These are phyloP conservation scores for Calonectria pteridis DNA, from an alignment of 2,329 filamentous ascomycete species.

Conservation along the genomic window DNA sequence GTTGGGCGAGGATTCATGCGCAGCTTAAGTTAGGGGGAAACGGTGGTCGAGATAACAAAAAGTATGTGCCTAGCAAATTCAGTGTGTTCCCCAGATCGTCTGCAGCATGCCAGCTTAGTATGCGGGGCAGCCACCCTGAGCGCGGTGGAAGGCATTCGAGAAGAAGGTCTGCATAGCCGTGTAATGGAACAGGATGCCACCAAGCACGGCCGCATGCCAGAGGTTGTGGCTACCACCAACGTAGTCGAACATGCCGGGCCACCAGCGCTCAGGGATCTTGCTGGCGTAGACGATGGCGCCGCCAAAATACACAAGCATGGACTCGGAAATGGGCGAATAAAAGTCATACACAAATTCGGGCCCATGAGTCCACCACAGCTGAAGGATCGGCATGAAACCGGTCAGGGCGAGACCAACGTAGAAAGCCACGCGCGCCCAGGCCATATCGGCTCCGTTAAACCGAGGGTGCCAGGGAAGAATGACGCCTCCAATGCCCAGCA, in stretches of 20 bases:
- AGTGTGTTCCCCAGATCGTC: neutral
- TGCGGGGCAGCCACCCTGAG: conserved; percentile 69
- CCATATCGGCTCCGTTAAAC: conserved; percentile 94
- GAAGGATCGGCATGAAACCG: conserved; percentile 88
- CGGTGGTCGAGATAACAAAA: neutral
- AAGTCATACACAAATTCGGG: conserved; percentile 87
- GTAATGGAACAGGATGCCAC: conserved; percentile 98
- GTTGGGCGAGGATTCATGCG: neutral
- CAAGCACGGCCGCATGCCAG: conserved; percentile 95
- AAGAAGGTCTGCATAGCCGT: conserved; percentile 97
- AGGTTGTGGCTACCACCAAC: conserved; percentile 96
- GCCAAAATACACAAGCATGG: conserved; percentile 84
- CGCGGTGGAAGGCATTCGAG: conserved; percentile 78
- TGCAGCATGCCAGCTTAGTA: conserved; percentile 53
- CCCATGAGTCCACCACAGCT: conserved; percentile 84
- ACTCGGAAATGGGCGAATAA: conserved; percentile 89
- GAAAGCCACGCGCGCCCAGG: conserved; percentile 92
- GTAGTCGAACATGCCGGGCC: conserved; percentile 94
- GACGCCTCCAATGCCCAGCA: conserved; percentile 87
- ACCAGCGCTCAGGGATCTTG: conserved; percentile 94
- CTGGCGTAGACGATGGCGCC: conserved; percentile 91
- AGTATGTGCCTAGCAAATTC: neutral
- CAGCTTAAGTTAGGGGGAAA: neutral
- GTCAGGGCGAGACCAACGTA: conserved; percentile 90
- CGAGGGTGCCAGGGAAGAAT: conserved; percentile 95